These are phyloP conservation scores for Circinella minor DNA, from an alignment of 371 early-diverging fungal genomes.

Conservation along the genomic window DNA sequence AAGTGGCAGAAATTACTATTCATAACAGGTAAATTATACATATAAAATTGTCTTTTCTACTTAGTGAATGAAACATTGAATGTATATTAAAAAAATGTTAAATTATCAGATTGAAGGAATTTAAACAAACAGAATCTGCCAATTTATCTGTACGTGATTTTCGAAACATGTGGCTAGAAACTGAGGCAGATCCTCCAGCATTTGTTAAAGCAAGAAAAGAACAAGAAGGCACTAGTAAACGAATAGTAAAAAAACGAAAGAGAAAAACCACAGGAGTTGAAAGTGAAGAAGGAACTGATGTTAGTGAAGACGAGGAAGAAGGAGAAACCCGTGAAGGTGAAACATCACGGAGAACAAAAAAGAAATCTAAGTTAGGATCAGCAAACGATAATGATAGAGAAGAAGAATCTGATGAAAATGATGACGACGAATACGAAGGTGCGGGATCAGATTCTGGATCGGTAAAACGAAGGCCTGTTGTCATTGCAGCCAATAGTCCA, in stretches of 20 bases:
- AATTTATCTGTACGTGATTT: slow-evolving; percentile 91
- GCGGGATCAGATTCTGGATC: background rate
- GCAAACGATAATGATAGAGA: slow-evolving; percentile 9
- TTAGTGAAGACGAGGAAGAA: background rate
- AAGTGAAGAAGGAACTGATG: slow-evolving; percentile 23
- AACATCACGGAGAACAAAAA: slow-evolving; percentile 23
- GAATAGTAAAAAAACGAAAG: slow-evolving; percentile 14
- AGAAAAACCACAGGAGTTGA: slow-evolving; percentile 16
- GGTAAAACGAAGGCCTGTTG: slow-evolving; percentile 4
- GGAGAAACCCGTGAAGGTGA: background rate
- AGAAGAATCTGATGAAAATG: slow-evolving; percentile 9
- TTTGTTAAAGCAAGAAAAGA: slow-evolving; percentile 64
- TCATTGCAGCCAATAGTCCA: slow-evolving; percentile 13
- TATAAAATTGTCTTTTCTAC: background rate
- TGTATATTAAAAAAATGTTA: background rate
- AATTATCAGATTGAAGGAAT: slow-evolving; percentile 79
- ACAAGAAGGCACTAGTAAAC: slow-evolving; percentile 25
- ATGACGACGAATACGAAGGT: background rate
- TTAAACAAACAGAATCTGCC: slow-evolving; percentile 87
- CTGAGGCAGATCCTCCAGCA: slow-evolving; percentile 90
- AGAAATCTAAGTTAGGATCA: background rate
- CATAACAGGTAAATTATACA: slow-evolving; percentile 66
- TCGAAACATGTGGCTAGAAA: slow-evolving; percentile 87
- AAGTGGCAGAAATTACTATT: slow-evolving; percentile 93
- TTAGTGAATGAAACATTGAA: background rate